Percentiles rank a stretch among this genome's conserved stretches.
Conservation (phyloP, 257 asterid species). For the Echium plantagineum region DNA sequence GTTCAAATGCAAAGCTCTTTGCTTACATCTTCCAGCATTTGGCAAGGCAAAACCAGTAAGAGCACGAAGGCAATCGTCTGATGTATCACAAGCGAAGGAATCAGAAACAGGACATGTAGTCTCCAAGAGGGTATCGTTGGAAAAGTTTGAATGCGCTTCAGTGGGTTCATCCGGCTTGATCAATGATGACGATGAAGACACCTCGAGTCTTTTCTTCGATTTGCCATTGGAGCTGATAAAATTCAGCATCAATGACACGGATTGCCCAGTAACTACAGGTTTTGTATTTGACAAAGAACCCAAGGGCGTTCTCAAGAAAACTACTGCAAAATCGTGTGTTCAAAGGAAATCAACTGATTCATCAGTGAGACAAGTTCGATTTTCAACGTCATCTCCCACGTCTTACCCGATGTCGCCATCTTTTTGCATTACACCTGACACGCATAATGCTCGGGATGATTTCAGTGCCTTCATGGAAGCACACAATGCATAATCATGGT, state of each 20-base stretch:
- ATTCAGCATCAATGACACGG: conserved; percentile 31
- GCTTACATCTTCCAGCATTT: conserved; percentile 67
- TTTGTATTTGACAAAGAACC: conserved; percentile 53
- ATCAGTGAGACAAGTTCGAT: conserved; percentile 12
- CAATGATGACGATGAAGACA: conserved; percentile 20
- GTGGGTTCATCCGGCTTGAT: conserved; percentile 62
- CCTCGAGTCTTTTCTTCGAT: conserved; percentile 54
- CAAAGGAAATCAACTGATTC: conserved; percentile 25
- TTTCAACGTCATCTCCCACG: conserved; percentile 25
- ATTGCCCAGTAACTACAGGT: conserved; percentile 50
- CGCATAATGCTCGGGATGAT: too few species aligned
- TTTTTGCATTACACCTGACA: conserved; percentile 27
- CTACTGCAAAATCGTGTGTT: conserved; percentile 1
- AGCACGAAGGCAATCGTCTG: conserved; percentile 23
- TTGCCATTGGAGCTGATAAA: conserved; percentile 73
- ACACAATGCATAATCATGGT: conserved; percentile 44
- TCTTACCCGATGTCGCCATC: conserved; percentile 22
- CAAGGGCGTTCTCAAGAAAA: conserved; percentile 51
- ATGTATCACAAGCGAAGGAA: conserved; percentile 9
- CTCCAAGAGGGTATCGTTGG: conserved; percentile 58
- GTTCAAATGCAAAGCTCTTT: conserved; percentile 64
- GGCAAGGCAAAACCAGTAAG: conserved; percentile 45
- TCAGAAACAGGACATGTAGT: conserved; percentile 12
- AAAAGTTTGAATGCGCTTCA: conserved; percentile 78
- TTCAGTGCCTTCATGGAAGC: conserved; percentile 61